phyloP scores from a whole-genome alignment of 139 green algal genomes.

The Chlorella sp. region DNA sequence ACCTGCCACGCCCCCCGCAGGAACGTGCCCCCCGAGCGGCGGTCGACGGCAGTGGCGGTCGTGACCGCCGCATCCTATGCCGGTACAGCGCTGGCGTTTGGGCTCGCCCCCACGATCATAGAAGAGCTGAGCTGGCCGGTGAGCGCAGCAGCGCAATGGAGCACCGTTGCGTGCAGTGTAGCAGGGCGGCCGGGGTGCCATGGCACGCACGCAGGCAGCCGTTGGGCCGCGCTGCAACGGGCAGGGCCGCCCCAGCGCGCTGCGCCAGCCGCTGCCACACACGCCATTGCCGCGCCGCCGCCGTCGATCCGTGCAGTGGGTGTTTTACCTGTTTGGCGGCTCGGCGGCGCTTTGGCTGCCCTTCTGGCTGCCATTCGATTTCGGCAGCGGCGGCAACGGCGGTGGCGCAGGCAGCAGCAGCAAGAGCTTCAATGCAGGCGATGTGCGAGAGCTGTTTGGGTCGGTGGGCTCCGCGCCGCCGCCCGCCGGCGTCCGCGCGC shows the following conservation, averaged over 20 bases:
- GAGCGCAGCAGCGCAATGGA: background rate
- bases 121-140: slow-evolving; percentile 54
- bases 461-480: no score
- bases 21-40: slow-evolving; percentile 40
- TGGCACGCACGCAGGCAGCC: no score
- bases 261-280: background rate
- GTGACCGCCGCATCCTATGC: slow-evolving; percentile 74
- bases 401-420: slow-evolving; percentile 6
- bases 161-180: no score
- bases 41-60: slow-evolving; percentile 68
- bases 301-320: slow-evolving; percentile 30
- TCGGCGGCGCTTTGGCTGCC: slow-evolving; percentile 70
- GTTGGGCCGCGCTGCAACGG: no score
- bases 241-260: no score
- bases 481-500: no score
- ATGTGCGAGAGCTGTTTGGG: no score
- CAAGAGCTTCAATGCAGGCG: slow-evolving; percentile 32
- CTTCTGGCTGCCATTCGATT: slow-evolving; percentile 53
- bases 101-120: slow-evolving; percentile 66
- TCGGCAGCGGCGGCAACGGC: background rate
- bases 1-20: no score
- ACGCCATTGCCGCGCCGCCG: background rate
- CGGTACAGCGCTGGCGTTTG: slow-evolving; percentile 72
- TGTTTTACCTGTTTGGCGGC: slow-evolving; percentile 74
- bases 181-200: no score